Evolutionary conservation across 2,329 filamentous ascomycete genomes (phyloP), one percentile per base, ranked within the genome.

Genomic region (Penicillium sp.): DNA sequence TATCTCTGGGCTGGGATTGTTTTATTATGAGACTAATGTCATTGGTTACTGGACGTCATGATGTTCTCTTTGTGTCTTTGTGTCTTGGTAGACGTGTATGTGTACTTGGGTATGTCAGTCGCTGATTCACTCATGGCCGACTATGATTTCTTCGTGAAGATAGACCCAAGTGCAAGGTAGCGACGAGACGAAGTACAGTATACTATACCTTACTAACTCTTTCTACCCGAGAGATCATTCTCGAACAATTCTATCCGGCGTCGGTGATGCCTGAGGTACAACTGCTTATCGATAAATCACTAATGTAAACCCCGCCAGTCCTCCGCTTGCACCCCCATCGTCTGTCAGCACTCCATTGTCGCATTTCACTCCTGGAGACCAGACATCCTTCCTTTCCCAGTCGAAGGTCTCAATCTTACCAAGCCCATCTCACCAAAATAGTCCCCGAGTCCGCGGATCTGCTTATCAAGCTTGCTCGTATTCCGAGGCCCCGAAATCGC

Each of bases 1-100:
- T 65, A 63, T 67, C 59, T 63, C 50, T 61, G 59, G 65, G 60
- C 43, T 59, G 60, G 63, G 56, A 63, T 55, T 50, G 53, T 61
- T 43, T 50, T 54, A 44, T 64, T 54, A 60, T 56, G 58, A 62
- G 58, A 59, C 31, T 63, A 68, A 67, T 68, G 63, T 53, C 56
- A 67, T 66, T 61, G 51, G 60, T 59, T 54, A 55, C 52, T 55
- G 59, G 59, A 54, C 50, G 52, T 61, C 44, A 49, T n/a, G 16
- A 46, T 31, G 24, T 31, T 46, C 16, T 16, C 31, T 46, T 31
- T 46, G 27, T 16, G 43, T 31, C 24, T 31, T n/a, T 41, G 13
- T 27, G 10, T 47, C 18, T 43, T 50, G 19, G 18, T 50, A 36
- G 37, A 56, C 33, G 24, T 24, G 18, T 37, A 51, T 31, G 13